A percentile compares a stretch with the other conserved stretches of the same genome.
Conservation (phyloP, 106 monocot species). For the Allium fistulosum region DNA sequence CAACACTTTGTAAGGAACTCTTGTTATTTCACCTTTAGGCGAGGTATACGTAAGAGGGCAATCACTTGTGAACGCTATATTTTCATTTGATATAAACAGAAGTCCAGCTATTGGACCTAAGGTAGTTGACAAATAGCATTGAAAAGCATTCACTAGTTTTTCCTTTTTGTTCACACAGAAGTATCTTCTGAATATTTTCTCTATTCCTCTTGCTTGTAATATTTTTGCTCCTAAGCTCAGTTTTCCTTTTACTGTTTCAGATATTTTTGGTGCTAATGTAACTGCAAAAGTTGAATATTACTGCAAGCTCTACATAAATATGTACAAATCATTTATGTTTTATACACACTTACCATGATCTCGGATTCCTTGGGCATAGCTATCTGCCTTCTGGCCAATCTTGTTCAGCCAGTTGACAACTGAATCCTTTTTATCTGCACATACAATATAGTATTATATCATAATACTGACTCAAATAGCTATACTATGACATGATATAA, state of each 20-base stretch:
- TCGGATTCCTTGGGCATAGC: slow-evolving; percentile 7
- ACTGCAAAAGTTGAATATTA: not conserved
- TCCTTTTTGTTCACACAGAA: slow-evolving; percentile 23
- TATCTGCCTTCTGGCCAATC: slow-evolving; percentile 9
- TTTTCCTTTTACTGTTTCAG: not conserved
- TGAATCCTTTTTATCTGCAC: slow-evolving; percentile 13
- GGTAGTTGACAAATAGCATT: slow-evolving; percentile 28
- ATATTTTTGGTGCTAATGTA: slow-evolving; percentile 14
- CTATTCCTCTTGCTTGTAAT: slow-evolving; percentile 9
- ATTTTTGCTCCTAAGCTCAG: no score
- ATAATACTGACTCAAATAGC: not conserved
- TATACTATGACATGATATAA: not conserved
- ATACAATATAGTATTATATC: not conserved
- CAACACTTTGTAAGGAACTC: slow-evolving; percentile 21
- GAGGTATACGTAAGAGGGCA: slow-evolving; percentile 12
- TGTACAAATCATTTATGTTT: not conserved
- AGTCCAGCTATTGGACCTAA: slow-evolving; percentile 30
- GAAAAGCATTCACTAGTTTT: slow-evolving; percentile 33
- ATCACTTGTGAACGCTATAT: slow-evolving; percentile 24
- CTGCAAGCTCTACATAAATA: not conserved
- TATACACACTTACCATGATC: not conserved
- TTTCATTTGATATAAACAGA: slow-evolving; percentile 27
- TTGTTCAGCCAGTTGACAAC: slow-evolving; percentile 12
- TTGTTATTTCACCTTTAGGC: slow-evolving; percentile 15
- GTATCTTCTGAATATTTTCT: slow-evolving; percentile 17